A percentile compares a stretch with the other conserved stretches of the same genome.
Conservation (phyloP, 371 early-diverging fungal genomes). For the Mortierella sp. region DNA sequence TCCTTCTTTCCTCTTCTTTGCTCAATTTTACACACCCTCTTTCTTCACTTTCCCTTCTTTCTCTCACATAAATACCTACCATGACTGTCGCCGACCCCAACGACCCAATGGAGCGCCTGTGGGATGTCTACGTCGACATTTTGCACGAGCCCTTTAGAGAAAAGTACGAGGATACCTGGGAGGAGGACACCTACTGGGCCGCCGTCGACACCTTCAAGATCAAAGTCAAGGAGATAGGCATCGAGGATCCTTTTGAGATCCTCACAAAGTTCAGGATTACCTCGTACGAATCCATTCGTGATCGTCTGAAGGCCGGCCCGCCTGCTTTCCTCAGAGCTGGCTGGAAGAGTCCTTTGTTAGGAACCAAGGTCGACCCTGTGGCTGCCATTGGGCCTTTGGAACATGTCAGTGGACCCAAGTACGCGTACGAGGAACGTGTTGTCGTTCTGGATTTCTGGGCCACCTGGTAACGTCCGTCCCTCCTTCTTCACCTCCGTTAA, state of each 20-base stretch:
- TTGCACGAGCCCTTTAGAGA: constrained; percentile 18
- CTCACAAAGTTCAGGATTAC: constrained; percentile 16
- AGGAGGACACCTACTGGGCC: constrained; percentile 43
- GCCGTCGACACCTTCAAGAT: constrained; percentile 46
- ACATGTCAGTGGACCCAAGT: constrained; percentile 31
- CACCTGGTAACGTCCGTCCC: constrained; percentile 35
- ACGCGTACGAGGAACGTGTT: constrained; percentile 24
- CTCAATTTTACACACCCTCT: not conserved
- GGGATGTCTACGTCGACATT: constrained; percentile 14
- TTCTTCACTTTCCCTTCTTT: not conserved
- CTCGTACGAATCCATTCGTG: constrained; percentile 34
- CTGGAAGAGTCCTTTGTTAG: constrained; percentile 34
- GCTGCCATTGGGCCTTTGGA: constrained; percentile 23
- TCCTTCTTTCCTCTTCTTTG: no score
- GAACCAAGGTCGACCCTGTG: constrained; percentile 18
- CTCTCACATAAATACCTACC: not conserved
- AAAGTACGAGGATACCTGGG: constrained; percentile 49
- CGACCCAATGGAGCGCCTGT: constrained; percentile 6
- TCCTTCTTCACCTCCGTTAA: not conserved
- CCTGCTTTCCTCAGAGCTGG: constrained; percentile 40
- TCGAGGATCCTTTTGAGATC: constrained; percentile 42
- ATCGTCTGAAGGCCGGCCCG: constrained; percentile 42
- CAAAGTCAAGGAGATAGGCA: constrained; percentile 30
- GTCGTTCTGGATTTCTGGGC: constrained; percentile 58
- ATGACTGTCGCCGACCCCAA: not conserved